Percentiles rank a stretch among this genome's conserved stretches.
Evolutionary conservation across 768 basidiomycete species (phyloP).

Genomic region (Sistotremastrum suecicum): DNA sequence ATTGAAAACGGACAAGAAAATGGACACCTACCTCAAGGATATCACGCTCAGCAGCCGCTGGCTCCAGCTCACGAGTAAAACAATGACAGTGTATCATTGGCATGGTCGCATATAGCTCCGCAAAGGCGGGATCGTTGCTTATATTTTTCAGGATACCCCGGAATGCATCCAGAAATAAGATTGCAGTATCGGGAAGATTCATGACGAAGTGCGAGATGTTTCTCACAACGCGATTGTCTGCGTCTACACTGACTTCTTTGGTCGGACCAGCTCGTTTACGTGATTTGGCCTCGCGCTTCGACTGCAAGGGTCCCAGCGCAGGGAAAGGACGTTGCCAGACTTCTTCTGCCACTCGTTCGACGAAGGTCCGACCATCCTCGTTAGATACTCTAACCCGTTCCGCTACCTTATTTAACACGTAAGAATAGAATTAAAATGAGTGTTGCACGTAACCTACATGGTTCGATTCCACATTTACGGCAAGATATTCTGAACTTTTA

Average conservation of each 20-base stretch:
- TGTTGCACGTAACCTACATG: conserved; percentile 34
- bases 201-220: conserved; percentile 84
- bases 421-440: not conserved
- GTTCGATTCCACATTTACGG: conserved; percentile 61
- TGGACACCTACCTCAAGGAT: conserved; percentile 55
- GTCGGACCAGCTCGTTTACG: conserved; percentile 25
- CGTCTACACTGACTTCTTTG: conserved; percentile 13
- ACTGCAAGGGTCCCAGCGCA: conserved; percentile 25
- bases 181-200: conserved; percentile 91
- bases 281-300: conserved; percentile 14
- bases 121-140: conserved; percentile 27
- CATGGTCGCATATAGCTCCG: conserved; percentile 40
- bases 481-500: conserved; percentile 63
- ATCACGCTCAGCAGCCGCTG: conserved; percentile 53
- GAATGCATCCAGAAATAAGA: conserved; percentile 83
- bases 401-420: conserved; percentile 36
- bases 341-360: conserved; percentile 39
- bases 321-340: conserved; percentile 55
- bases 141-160: conserved; percentile 41
- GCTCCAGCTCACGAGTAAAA: conserved; percentile 78
- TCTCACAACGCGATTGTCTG: conserved; percentile 2
- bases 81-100: conserved; percentile 94
- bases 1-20: conserved; percentile 1
- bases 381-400: conserved; percentile 58
- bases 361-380: conserved; percentile 81